Conservation (phyloP, 176 grass and related monocot species). For the Eragrostis nindensis region DNA sequence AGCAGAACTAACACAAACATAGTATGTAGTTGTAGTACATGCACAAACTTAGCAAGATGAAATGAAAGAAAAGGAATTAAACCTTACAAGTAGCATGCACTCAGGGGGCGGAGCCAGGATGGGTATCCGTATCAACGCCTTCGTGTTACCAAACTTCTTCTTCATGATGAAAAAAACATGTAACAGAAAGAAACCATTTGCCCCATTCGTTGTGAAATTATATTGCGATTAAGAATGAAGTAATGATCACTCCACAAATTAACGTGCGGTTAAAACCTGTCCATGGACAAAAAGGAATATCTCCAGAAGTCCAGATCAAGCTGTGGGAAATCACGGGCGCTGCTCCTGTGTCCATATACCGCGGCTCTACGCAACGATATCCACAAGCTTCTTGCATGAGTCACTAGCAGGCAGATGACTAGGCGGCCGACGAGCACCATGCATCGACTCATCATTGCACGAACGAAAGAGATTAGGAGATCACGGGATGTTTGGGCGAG, state of each 20-base stretch:
- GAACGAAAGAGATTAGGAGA: neutral
- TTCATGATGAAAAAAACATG: too few species aligned
- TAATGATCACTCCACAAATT: too few species aligned
- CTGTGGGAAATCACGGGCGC: neutral
- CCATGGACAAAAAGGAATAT: neutral
- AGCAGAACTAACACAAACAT: too few species aligned
- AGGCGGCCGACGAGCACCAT: neutral
- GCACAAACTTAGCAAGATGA: neutral
- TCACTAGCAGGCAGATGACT: neutral
- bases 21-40: too few species aligned
- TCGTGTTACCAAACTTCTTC: too few species aligned
- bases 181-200: too few species aligned
- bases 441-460: neutral
- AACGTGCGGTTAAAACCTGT: neutral
- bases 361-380: conserved; percentile 3
- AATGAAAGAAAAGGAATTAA: neutral
- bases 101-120: too few species aligned
- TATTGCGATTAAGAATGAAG: too few species aligned
- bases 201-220: too few species aligned
- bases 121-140: too few species aligned
- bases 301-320: neutral
- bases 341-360: neutral
- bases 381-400: conserved; percentile 36
- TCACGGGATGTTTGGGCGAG: conserved; percentile 23
- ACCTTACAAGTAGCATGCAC: neutral